phyloP scores from a whole-genome alignment of 164 flowering plant genomes.

The Sedum album region DNA sequence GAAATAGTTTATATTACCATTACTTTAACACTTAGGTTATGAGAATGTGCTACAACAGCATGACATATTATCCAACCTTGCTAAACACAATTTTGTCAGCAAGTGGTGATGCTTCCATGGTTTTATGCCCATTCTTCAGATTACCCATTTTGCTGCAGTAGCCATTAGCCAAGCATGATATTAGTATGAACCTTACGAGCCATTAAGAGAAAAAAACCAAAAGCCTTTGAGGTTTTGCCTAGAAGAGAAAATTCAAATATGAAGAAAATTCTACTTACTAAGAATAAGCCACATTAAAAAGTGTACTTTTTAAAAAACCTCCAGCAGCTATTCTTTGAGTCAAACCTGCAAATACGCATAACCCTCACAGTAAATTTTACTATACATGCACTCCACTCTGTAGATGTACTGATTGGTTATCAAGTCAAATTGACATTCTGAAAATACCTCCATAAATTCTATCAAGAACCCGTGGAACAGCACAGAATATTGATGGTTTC shows the following conservation, averaged over 20 bases:
- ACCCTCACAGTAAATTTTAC: neutral
- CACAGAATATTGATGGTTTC: conserved; percentile 9
- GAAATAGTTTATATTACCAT: neutral
- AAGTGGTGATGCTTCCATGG: conserved; percentile 63
- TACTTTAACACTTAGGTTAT: neutral
- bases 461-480: conserved; percentile 11
- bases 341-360: conserved; percentile 48
- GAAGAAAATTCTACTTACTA: conserved; percentile 48
- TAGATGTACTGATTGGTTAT: neutral
- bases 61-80: conserved; percentile 41
- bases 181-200: neutral
- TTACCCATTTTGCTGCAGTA: conserved; percentile 54
- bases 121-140: conserved; percentile 62
- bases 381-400: neutral
- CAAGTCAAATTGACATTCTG: neutral
- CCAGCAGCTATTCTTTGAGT: conserved; percentile 63
- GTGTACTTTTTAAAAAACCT: conserved; percentile 42
- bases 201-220: neutral
- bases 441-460: conserved; percentile 8
- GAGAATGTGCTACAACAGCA: neutral
- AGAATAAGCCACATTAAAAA: conserved; percentile 66
- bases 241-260: neutral
- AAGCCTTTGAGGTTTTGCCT: neutral
- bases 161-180: conserved; percentile 9
- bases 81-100: conserved; percentile 70